Conservation (phyloP, 2,329 filamentous ascomycete species). For the Fusarium torreyae region DNA sequence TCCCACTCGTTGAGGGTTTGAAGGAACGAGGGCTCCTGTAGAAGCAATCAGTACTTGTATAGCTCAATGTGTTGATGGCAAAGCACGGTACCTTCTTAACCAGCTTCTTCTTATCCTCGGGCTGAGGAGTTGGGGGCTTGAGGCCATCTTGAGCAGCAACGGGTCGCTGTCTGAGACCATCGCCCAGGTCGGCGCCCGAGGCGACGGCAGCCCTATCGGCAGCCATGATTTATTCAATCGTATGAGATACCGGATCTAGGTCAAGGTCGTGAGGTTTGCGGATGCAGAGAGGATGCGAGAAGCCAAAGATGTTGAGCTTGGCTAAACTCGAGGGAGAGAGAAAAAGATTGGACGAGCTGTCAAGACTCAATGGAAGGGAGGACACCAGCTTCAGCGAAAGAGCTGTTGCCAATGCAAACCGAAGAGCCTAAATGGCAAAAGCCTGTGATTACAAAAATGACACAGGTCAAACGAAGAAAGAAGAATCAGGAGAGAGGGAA, state of each 20-base stretch:
- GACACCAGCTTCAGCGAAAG: slow-evolving; percentile 44
- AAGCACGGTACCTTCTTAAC: slow-evolving; percentile 66
- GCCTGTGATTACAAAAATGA: slow-evolving; percentile 26
- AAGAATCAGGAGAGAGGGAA: slow-evolving; percentile 30
- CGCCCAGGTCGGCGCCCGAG: slow-evolving; percentile 72
- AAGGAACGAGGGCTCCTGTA: slow-evolving; percentile 70
- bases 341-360: slow-evolving; percentile 57
- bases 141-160: slow-evolving; percentile 58
- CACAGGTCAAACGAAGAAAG: slow-evolving; percentile 39
- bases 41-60: slow-evolving; percentile 39
- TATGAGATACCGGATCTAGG: slow-evolving; percentile 9
- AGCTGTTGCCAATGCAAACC: slow-evolving; percentile 47
- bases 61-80: neutral
- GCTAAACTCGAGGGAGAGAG: slow-evolving; percentile 37
- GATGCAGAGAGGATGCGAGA: slow-evolving; percentile 28
- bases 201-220: slow-evolving; percentile 69
- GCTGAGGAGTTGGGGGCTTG: slow-evolving; percentile 58
- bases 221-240: slow-evolving; percentile 62
- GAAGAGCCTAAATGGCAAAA: slow-evolving; percentile 42
- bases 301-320: slow-evolving; percentile 39
- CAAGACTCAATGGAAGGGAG: slow-evolving; percentile 52
- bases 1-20: slow-evolving; percentile 76
- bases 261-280: slow-evolving; percentile 20
- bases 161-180: slow-evolving; percentile 70
- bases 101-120: slow-evolving; percentile 73